Conservation (phyloP, 306 rosid genomes). For the Cicer chorassanicum region DNA sequence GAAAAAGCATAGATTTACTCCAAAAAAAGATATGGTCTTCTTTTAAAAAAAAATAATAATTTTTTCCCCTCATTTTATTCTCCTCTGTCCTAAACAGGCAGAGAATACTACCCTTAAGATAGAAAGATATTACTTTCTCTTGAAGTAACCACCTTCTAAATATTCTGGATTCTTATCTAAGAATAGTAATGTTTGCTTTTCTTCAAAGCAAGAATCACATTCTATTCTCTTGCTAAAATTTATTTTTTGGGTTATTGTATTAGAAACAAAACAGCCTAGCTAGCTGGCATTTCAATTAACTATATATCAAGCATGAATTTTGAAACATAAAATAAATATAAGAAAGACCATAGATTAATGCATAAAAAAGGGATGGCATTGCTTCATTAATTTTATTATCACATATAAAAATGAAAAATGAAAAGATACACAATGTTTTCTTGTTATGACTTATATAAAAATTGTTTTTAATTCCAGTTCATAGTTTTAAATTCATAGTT, state of each 20-base stretch:
- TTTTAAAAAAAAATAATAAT: too few relatives aligned
- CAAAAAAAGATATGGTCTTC: background rate
- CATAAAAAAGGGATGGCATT: slow-evolving; percentile 26
- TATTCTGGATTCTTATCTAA: slow-evolving; percentile 51
- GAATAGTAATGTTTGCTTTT: slow-evolving; percentile 58
- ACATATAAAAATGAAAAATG: background rate
- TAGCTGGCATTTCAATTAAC: slow-evolving; percentile 45
- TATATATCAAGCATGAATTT: slow-evolving; percentile 17
- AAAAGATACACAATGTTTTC: too few relatives aligned
- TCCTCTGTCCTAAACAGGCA: slow-evolving; percentile 16
- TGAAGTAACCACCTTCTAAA: slow-evolving; percentile 52
- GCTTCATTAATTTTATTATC: slow-evolving; percentile 30
- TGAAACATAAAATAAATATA: slow-evolving; percentile 9
- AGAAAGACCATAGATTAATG: slow-evolving; percentile 2
- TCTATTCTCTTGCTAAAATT: slow-evolving; percentile 44
- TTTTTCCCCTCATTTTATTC: background rate
- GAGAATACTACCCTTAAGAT: slow-evolving; percentile 46
- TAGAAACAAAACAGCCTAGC: slow-evolving; percentile 31
- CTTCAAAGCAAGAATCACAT: slow-evolving; percentile 69
- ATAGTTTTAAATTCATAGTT: too few relatives aligned
- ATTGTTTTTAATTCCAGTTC: too few relatives aligned
- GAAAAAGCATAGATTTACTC: slow-evolving; percentile 34
- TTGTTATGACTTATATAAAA: too few relatives aligned
- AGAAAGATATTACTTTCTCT: slow-evolving; percentile 55
- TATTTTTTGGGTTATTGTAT: slow-evolving; percentile 21